Percentiles rank a stretch among this genome's conserved stretches.
Evolutionary conservation across 2,329 filamentous ascomycete genomes (phyloP).

Genomic region (Diplodia seriata): DNA sequence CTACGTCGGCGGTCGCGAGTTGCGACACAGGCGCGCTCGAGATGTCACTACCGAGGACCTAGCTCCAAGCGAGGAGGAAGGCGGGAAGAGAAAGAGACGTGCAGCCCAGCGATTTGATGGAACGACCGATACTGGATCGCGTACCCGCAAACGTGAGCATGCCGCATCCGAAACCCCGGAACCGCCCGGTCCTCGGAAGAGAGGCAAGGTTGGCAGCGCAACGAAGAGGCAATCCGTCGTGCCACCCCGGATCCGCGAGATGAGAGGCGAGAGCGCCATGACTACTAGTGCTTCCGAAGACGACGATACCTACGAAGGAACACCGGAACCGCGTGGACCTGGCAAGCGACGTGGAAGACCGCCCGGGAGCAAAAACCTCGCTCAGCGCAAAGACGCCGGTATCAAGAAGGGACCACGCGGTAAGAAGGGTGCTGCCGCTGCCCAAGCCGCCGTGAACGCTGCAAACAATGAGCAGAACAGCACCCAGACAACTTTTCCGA

Average conservation of each 20-base stretch:
- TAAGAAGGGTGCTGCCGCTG: constrained; percentile 36
- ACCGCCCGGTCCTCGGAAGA: constrained; percentile 41
- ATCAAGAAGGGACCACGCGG: constrained; percentile 58
- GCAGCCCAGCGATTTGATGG: constrained; percentile 46
- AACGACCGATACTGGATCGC: constrained; percentile 37
- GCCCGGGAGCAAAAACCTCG: constrained; percentile 57
- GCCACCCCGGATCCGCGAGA: constrained; percentile 55
- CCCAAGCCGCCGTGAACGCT: constrained; percentile 35
- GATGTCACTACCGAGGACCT: constrained; percentile 37
- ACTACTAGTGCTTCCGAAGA: constrained; percentile 43
- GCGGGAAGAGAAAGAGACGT: constrained; percentile 45
- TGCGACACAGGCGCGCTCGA: constrained; percentile 53
- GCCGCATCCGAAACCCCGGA: constrained; percentile 46
- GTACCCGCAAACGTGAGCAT: constrained; percentile 32
- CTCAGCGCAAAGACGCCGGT: constrained; percentile 55
- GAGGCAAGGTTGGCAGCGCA: constrained; percentile 39
- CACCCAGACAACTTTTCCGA: constrained; percentile 17
- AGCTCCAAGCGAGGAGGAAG: constrained; percentile 48
- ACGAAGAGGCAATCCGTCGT: constrained; percentile 36
- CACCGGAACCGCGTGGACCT: constrained; percentile 32
- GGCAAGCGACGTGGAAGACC: constrained; percentile 45
- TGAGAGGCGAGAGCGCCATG: constrained; percentile 49
- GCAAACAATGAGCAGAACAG: constrained; percentile 17
- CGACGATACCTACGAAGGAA: constrained; percentile 27
- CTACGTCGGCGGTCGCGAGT: constrained; percentile 53